Conservation (phyloP, 2,329 filamentous ascomycete species). For the Colletotrichum plurivorum region DNA sequence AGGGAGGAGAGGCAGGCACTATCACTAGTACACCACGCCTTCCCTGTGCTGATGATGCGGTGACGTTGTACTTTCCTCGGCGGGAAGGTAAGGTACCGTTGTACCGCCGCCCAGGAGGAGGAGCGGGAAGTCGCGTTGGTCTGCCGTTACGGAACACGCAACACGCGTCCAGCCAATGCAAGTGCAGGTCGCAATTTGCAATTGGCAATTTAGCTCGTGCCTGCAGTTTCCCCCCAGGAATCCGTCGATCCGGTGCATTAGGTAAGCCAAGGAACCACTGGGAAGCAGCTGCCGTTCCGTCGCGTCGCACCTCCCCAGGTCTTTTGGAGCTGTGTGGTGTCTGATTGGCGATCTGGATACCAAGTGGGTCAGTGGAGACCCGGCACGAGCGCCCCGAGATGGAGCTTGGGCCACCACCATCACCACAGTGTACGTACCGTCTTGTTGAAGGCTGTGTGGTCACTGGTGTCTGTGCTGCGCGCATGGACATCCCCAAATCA, state of each 20-base stretch:
- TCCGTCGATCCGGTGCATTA: too few species aligned
- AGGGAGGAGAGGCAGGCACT: background rate
- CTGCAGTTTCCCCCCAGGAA: conserved; percentile 8
- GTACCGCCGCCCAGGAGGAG: background rate
- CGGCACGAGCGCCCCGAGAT: background rate
- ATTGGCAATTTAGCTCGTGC: conserved; percentile 10
- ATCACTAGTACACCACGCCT: background rate
- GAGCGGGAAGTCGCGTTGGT: conserved; percentile 7
- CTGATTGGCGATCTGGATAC: background rate
- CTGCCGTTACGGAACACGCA: background rate
- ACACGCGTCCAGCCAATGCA: conserved; percentile 8
- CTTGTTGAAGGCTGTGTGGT: too few species aligned
- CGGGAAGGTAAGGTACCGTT: background rate
- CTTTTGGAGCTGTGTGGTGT: background rate
- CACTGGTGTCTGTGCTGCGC: too few species aligned
- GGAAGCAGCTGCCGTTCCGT: background rate
- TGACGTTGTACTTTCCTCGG: conserved; percentile 14
- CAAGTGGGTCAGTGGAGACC: too few species aligned
- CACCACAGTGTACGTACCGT: too few species aligned
- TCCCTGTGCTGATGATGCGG: background rate
- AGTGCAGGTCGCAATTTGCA: conserved; percentile 8
- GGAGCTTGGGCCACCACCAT: background rate
- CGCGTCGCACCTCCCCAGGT: too few species aligned
- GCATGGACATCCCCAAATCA: background rate
- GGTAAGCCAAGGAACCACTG: conserved; percentile 4